These are phyloP conservation scores for Ploettnerulaceae sp. DNA, from an alignment of 2,329 filamentous ascomycete genomes.

Conservation along the genomic window DNA sequence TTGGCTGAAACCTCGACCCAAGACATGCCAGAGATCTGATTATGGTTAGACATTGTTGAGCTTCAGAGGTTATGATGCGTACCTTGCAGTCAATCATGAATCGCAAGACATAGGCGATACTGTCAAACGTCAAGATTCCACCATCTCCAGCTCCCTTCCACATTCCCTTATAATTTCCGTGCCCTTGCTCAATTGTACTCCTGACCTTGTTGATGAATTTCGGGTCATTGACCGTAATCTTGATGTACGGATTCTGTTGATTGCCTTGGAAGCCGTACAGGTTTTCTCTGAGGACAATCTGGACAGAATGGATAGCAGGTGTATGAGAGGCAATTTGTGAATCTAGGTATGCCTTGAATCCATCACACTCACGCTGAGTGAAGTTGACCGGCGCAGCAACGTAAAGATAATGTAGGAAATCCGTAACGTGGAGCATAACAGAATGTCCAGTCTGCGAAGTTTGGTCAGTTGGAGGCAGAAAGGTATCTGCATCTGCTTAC, in stretches of 20 bases:
- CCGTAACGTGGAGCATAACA: constrained; percentile 88
- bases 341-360: constrained; percentile 78
- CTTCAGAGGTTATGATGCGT: neutral
- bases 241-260: constrained; percentile 83
- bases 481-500: constrained; percentile 36
- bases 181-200: constrained; percentile 65
- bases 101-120: constrained; percentile 86
- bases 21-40: constrained; percentile 86
- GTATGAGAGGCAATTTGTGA: constrained; percentile 68
- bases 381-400: constrained; percentile 84
- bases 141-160: constrained; percentile 67
- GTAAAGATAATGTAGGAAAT: constrained; percentile 95
- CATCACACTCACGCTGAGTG: constrained; percentile 67
- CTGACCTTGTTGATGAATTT: constrained; percentile 77
- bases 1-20: constrained; percentile 84
- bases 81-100: constrained; percentile 98
- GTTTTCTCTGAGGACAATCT: constrained; percentile 80
- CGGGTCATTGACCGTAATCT: constrained; percentile 87
- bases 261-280: constrained; percentile 95
- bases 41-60: constrained; percentile 8
- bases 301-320: constrained; percentile 71
- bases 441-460: constrained; percentile 65
- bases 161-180: constrained; percentile 84
- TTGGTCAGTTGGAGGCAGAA: constrained; percentile 16
- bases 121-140: constrained; percentile 88